Conservation (phyloP, 1,284 basidiomycete genomes). For the Peniophora sp. region DNA sequence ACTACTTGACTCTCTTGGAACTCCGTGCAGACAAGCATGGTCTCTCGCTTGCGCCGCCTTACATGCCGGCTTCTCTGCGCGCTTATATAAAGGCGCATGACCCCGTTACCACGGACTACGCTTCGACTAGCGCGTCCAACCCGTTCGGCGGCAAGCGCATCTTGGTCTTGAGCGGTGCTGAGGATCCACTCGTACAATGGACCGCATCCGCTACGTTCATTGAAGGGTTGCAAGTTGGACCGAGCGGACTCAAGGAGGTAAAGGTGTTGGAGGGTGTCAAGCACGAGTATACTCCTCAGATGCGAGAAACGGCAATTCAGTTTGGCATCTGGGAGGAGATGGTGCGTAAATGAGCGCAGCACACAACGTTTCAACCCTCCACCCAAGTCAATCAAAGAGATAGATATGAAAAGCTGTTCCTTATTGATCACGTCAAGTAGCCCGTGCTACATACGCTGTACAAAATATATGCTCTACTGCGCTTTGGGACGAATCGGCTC, state of each 20-base stretch:
- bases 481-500: too few relatives aligned
- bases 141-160: constrained; percentile 60
- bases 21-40: constrained; percentile 43
- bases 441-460: too few relatives aligned
- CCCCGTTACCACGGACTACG: constrained; percentile 27
- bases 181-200: constrained; percentile 58
- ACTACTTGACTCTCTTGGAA: constrained; percentile 56
- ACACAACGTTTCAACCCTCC: too few relatives aligned
- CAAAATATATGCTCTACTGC: too few relatives aligned
- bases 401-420: too few relatives aligned
- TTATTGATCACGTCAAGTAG: too few relatives aligned
- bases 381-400: too few relatives aligned
- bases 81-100: constrained; percentile 37
- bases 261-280: constrained; percentile 39
- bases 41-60: constrained; percentile 42
- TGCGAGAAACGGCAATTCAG: constrained; percentile 37
- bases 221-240: constrained; percentile 43
- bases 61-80: constrained; percentile 50
- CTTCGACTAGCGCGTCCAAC: constrained; percentile 22
- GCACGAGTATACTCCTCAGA: constrained; percentile 40
- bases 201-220: constrained; percentile 44
- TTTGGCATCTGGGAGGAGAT: constrained; percentile 32
- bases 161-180: constrained; percentile 55
- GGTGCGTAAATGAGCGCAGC: too few relatives aligned
- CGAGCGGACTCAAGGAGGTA: constrained; percentile 35